Conservation (phyloP, 331 rosid species). For the Quercus lobata region DNA sequence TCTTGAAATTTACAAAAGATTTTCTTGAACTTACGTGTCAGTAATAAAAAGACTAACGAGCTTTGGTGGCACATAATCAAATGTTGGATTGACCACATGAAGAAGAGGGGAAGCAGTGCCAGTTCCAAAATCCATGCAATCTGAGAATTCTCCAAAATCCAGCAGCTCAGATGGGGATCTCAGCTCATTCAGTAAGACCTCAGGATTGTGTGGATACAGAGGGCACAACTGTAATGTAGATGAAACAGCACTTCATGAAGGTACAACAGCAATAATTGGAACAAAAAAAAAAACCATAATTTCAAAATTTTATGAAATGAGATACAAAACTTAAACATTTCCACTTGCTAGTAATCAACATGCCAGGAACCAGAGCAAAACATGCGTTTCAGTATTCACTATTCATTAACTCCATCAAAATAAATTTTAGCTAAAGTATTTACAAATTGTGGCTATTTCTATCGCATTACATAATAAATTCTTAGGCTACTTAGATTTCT, state of each 20-base stretch:
- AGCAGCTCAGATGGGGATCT: conserved; percentile 99
- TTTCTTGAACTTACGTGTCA: conserved; percentile 79
- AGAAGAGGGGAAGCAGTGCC: conserved; percentile 70
- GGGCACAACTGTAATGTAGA: conserved; percentile 75
- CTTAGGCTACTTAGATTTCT: not conserved
- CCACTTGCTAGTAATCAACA: conserved; percentile 9
- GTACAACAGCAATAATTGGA: conserved; percentile 1
- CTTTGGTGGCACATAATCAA: conserved; percentile 88
- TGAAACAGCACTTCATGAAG: conserved; percentile 20
- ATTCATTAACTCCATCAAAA: conserved; percentile 1
- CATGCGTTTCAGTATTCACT: not conserved
- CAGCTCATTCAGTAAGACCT: conserved; percentile 78
- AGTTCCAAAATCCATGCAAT: conserved; percentile 80
- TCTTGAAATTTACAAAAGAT: not conserved
- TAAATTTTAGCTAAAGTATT: conserved; percentile 2
- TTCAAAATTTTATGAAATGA: not conserved
- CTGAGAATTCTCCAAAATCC: conserved; percentile 96
- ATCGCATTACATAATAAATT: conserved; percentile 4
- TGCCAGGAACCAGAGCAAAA: not conserved
- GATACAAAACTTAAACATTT: not conserved
- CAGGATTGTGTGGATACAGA: conserved; percentile 91
- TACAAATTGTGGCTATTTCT: conserved; percentile 3
- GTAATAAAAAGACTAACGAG: conserved; percentile 85
- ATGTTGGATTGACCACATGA: conserved; percentile 85
- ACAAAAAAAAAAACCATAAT: not conserved